Evolutionary conservation across 2,329 filamentous ascomycete species (phyloP).

Genomic region (Penicillium sp.): DNA sequence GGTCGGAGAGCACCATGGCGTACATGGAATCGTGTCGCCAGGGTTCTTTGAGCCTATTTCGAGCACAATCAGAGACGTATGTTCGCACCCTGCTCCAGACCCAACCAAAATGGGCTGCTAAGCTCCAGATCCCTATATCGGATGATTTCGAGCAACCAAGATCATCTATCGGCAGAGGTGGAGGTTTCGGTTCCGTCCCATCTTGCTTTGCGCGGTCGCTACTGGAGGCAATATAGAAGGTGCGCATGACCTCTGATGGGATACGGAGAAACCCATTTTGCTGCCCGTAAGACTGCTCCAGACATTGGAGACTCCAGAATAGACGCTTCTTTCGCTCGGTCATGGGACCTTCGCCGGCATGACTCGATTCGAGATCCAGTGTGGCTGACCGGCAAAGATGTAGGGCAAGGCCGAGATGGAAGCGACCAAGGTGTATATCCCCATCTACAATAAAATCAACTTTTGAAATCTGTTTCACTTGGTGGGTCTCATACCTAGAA

Average conservation of each 20-base stretch:
- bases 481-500: conserved; percentile 44
- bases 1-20: conserved; percentile 51
- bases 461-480: neutral
- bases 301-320: conserved; percentile 54
- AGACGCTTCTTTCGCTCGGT: conserved; percentile 51
- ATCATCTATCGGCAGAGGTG: conserved; percentile 48
- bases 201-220: conserved; percentile 20
- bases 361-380: conserved; percentile 48
- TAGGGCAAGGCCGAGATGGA: conserved; percentile 52
- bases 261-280: conserved; percentile 48
- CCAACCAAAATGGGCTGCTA: conserved; percentile 52
- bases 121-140: conserved; percentile 54
- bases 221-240: conserved; percentile 29
- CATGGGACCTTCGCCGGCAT: conserved; percentile 36
- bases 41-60: conserved; percentile 51
- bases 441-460: conserved; percentile 43
- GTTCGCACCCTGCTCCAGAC: conserved; percentile 50
- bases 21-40: conserved; percentile 56
- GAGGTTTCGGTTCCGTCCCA: conserved; percentile 37
- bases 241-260: conserved; percentile 45
- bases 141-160: conserved; percentile 43
- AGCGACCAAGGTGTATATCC: conserved; percentile 51
- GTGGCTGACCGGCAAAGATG: conserved; percentile 54
- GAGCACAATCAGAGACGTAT: conserved; percentile 52
- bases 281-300: conserved; percentile 53